Conservation (phyloP, 805 yeast species). For the Wickerhamiella siamensis region DNA sequence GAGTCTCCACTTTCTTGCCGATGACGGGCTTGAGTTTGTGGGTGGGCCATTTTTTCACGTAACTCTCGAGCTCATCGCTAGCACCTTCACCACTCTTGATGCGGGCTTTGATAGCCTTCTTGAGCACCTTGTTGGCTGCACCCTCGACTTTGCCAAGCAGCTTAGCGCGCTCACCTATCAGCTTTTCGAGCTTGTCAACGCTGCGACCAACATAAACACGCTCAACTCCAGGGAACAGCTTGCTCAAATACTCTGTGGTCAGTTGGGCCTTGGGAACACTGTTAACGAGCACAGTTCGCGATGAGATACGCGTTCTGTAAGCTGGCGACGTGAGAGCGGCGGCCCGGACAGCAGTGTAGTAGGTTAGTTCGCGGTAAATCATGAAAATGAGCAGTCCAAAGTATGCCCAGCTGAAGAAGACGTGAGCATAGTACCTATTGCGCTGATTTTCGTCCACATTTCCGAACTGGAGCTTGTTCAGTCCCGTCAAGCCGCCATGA, state of each 20-base stretch:
- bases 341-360: constrained; percentile 60
- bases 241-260: constrained; percentile 56
- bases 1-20: constrained; percentile 76
- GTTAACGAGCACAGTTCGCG: constrained; percentile 74
- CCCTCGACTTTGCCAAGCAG: constrained; percentile 51
- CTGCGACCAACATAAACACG: constrained; percentile 69
- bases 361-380: constrained; percentile 69
- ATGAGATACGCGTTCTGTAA: constrained; percentile 57
- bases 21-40: constrained; percentile 56
- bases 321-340: constrained; percentile 71
- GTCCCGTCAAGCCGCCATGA: constrained; percentile 40
- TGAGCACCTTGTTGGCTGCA: constrained; percentile 45
- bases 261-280: constrained; percentile 64
- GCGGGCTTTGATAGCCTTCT: constrained; percentile 48
- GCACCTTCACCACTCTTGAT: constrained; percentile 36
- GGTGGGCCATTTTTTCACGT: constrained; percentile 75
- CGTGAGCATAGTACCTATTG: constrained; percentile 74
- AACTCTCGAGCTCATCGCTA: constrained; percentile 26
- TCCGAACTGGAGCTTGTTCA: constrained; percentile 64
- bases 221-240: constrained; percentile 70
- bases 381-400: constrained; percentile 57
- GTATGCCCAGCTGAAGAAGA: constrained; percentile 62
- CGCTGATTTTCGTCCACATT: constrained; percentile 38
- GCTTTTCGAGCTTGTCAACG: constrained; percentile 36
- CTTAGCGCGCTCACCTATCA: constrained; percentile 44